Percentiles rank a stretch among this genome's conserved stretches.
Conservation (phyloP, 2,329 filamentous ascomycete genomes). For the Dryadomyces quercivorus region DNA sequence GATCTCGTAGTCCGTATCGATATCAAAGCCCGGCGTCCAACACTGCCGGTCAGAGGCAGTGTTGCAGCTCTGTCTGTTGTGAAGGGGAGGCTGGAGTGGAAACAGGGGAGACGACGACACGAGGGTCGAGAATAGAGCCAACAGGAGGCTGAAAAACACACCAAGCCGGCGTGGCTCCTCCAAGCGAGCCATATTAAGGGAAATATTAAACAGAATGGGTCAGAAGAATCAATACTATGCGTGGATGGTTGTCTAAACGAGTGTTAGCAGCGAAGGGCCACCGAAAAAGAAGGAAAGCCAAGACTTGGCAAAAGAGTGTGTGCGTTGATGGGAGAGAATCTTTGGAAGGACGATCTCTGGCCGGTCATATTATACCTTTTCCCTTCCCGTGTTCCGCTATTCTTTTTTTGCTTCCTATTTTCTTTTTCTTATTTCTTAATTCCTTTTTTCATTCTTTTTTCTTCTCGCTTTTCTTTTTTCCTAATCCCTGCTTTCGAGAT, state of each 20-base stretch:
- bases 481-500: too few species aligned
- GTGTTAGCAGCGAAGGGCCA: too few species aligned
- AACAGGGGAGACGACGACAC: not conserved
- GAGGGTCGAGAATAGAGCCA: not conserved
- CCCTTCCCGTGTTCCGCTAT: too few species aligned
- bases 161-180: not conserved
- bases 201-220: not conserved
- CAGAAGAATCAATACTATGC: not conserved
- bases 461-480: too few species aligned
- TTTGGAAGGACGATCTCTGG: too few species aligned
- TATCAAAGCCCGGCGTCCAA: conserved; percentile 13
- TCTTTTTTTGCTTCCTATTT: too few species aligned
- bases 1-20: conserved; percentile 14
- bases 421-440: too few species aligned
- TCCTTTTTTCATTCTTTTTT: too few species aligned
- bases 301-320: too few species aligned
- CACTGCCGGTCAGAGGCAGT: conserved; percentile 10
- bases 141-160: not conserved
- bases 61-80: conserved; percentile 9
- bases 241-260: not conserved
- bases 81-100: not conserved
- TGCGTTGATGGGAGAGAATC: too few species aligned
- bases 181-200: not conserved
- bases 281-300: too few species aligned
- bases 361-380: too few species aligned